Percentiles rank a stretch among this genome's conserved stretches.
Evolutionary conservation across 2,329 filamentous ascomycete genomes (phyloP).

Genomic region (Botrytis byssoidea): DNA sequence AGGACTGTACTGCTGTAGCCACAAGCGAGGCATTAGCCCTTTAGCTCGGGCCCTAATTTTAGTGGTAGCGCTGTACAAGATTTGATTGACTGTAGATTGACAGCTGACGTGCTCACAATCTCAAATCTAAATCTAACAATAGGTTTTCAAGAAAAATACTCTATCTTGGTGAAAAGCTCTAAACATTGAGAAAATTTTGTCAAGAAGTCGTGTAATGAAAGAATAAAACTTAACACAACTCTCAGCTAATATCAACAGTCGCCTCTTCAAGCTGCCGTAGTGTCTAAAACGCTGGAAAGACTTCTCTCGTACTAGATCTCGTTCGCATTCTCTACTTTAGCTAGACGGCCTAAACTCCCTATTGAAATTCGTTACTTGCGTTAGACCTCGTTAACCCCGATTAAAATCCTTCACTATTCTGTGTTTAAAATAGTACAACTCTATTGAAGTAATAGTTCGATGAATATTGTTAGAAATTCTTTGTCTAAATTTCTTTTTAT

Average conservation of each 20-base stretch:
- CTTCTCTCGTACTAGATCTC: background rate
- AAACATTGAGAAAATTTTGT: no score
- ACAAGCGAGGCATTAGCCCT: background rate
- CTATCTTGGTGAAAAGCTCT: no score
- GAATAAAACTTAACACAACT: background rate
- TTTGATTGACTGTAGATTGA: background rate
- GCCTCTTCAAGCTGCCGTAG: no score
- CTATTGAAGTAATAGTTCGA: background rate
- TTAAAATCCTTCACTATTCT: background rate
- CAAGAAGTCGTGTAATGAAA: background rate
- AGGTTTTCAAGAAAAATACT: no score
- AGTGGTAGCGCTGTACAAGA: background rate
- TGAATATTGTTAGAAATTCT: fast-evolving
- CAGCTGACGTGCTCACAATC: background rate
- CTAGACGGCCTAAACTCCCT: background rate
- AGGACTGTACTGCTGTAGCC: background rate
- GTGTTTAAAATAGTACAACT: background rate
- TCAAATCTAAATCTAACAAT: background rate
- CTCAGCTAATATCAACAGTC: no score
- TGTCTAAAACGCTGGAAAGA: no score
- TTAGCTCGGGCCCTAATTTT: background rate
- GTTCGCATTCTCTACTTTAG: background rate
- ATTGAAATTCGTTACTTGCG: background rate
- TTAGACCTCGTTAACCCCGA: fast-evolving
- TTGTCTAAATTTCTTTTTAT: background rate